Percentiles rank a stretch among this genome's conserved stretches.
phyloP scores from a whole-genome alignment of 176 grass and related monocot species.

The Typha latifolia region DNA sequence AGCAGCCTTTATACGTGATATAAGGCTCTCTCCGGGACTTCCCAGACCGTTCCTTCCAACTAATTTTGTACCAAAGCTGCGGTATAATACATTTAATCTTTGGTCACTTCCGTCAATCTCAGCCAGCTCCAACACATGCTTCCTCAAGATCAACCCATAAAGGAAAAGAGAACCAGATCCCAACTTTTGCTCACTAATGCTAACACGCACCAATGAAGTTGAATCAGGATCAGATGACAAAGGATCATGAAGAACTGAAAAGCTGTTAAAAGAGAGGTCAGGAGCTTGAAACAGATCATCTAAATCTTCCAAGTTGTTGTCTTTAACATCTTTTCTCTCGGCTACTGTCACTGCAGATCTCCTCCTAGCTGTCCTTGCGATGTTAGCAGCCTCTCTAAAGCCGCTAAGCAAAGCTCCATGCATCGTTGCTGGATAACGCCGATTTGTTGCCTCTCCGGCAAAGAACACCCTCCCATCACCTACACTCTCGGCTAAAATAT shows the following conservation, averaged over 20 bases:
- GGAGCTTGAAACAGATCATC: constrained; percentile 50
- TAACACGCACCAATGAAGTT: constrained; percentile 51
- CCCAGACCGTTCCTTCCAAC: constrained; percentile 60
- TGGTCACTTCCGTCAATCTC: constrained; percentile 54
- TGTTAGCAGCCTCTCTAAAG: constrained; percentile 89
- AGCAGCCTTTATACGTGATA: constrained; percentile 51
- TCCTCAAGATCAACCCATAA: constrained; percentile 65
- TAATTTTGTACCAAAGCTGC: constrained; percentile 63
- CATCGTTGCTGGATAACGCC: constrained; percentile 92
- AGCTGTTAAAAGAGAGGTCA: constrained; percentile 50
- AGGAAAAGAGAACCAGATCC: constrained; percentile 58
- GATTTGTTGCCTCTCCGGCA: constrained; percentile 91
- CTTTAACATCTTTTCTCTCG: constrained; percentile 33
- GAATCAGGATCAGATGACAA: constrained; percentile 39
- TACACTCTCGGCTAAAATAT: constrained; percentile 83
- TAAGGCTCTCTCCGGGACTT: constrained; percentile 50
- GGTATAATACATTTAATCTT: constrained; percentile 51
- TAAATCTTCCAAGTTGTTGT: constrained; percentile 35
- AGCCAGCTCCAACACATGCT: constrained; percentile 54
- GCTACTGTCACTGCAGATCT: constrained; percentile 27
- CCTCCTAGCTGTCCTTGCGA: constrained; percentile 57
- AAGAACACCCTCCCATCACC: constrained; percentile 75
- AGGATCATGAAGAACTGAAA: constrained; percentile 69
- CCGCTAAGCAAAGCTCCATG: constrained; percentile 95
- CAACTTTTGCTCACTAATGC: constrained; percentile 46